Percentiles rank a stretch among this genome's conserved stretches.
phyloP scores from a whole-genome alignment of 106 monocot species.

The Platanthera zijinensis region DNA sequence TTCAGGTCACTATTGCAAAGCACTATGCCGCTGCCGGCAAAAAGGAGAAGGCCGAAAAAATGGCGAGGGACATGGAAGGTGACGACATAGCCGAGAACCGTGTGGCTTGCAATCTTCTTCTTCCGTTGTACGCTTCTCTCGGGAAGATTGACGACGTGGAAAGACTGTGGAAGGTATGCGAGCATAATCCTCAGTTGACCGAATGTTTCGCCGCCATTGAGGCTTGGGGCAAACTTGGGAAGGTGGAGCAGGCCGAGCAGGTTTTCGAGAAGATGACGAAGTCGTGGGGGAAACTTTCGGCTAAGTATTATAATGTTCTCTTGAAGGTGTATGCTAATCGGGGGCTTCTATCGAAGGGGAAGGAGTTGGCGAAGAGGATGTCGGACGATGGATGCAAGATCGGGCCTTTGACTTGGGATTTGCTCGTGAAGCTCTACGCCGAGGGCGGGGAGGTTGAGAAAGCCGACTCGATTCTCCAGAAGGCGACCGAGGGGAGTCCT shows the following conservation, averaged over 20 bases:
- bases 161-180: slow-evolving; percentile 66
- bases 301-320: slow-evolving; percentile 43
- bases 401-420: slow-evolving; percentile 52
- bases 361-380: slow-evolving; percentile 65
- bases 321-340: slow-evolving; percentile 66
- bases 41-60: slow-evolving; percentile 43
- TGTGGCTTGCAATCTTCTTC: slow-evolving; percentile 32
- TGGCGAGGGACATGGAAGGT: slow-evolving; percentile 65
- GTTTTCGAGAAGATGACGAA: slow-evolving; percentile 53
- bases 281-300: slow-evolving; percentile 34
- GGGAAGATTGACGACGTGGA: slow-evolving; percentile 59
- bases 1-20: slow-evolving; percentile 42
- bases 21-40: slow-evolving; percentile 46
- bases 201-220: slow-evolving; percentile 55
- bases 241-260: slow-evolving; percentile 62
- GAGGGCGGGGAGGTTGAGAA: slow-evolving; percentile 70
- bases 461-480: slow-evolving; percentile 61
- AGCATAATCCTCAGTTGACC: slow-evolving; percentile 15
- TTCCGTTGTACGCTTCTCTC: slow-evolving; percentile 59
- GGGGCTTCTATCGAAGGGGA: slow-evolving; percentile 60
- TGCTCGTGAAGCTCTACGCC: slow-evolving; percentile 52
- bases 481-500: slow-evolving; percentile 35
- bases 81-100: slow-evolving; percentile 48
- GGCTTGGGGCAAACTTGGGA: slow-evolving; percentile 68
- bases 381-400: slow-evolving; percentile 35